Base-by-base conservation (phyloP, 129 eudicot genomes). In the Artemisia tridentata region DNA sequence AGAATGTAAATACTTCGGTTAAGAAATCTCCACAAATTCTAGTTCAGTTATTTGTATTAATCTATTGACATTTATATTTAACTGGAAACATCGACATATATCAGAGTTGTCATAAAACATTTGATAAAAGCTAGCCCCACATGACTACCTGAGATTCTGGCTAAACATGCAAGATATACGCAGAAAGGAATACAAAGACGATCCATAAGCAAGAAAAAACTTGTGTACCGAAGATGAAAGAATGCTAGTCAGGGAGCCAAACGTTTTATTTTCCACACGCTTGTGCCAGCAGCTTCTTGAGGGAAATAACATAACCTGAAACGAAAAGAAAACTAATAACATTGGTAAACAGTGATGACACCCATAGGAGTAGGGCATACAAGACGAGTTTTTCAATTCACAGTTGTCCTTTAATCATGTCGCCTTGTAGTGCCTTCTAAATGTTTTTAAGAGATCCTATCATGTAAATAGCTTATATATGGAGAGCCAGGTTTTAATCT, bases 241-340 rank as follows among this genome's bases (percentile, higher is more conserved):
- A 69, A 46, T 56, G 77, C 77, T 81, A 85, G 88, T 95, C 89
- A 95, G 31, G 97, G 97, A 69, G 99, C 91, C 96, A 95, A 76
- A 17, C 97, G 88, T 31, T 82, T 88, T 54, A 95, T 79, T 59
- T 71, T 82, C 99, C 99, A 95, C 16, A 4, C 45, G 51, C 16
- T 78, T 72, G 64, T 82, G 68, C 85, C 90, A 46, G 84, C 83
- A 18, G 65, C 63, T 78, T 79, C 81, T 66, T 74, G 66, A 19
- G 89, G 86, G 38, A 75, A 63, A 71, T 95, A 95, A 23, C 86
- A 81, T 75, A 95, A 65, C 89, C 99, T 95, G 90, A 29, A 71
- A 63, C 41, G 29, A 47, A 48, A 53, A 50, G 11, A 46, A 38
- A 75, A 29, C 61, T 3, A 74, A 29, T 5, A 14, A 53, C 69